Percentiles rank a stretch among this genome's conserved stretches.
Conservation (phyloP, 2,329 filamentous ascomycete genomes). For the Ophiostoma sp. region DNA sequence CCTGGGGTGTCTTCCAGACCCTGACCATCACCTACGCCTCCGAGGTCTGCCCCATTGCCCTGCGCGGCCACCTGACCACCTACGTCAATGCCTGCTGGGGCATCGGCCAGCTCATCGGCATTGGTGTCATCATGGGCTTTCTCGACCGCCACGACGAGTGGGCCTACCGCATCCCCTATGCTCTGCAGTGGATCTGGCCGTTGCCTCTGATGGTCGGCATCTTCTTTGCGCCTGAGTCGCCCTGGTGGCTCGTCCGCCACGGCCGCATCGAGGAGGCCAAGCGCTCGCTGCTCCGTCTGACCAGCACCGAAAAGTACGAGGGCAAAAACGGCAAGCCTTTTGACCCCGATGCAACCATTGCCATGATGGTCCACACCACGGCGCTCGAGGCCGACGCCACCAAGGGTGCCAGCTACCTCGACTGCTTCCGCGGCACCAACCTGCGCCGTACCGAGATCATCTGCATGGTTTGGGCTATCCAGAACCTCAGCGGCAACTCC, state of each 20-base stretch:
- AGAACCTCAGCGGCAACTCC: slow-evolving; percentile 58
- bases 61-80: slow-evolving; percentile 66
- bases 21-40: slow-evolving; percentile 60
- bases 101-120: slow-evolving; percentile 67
- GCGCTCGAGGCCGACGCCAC: slow-evolving; percentile 68
- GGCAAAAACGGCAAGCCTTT: slow-evolving; percentile 58
- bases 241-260: slow-evolving; percentile 71
- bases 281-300: slow-evolving; percentile 59
- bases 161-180: slow-evolving; percentile 63
- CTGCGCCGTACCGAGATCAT: slow-evolving; percentile 69
- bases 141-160: slow-evolving; percentile 56
- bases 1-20: slow-evolving; percentile 40
- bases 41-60: slow-evolving; percentile 66
- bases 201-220: slow-evolving; percentile 61
- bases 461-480: slow-evolving; percentile 59
- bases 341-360: slow-evolving; percentile 75
- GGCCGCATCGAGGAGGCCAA: slow-evolving; percentile 62
- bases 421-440: slow-evolving; percentile 79
- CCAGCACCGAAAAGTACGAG: slow-evolving; percentile 39
- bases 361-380: slow-evolving; percentile 90
- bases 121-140: slow-evolving; percentile 67
- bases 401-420: slow-evolving; percentile 65
- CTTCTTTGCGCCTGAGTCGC: slow-evolving; percentile 63
- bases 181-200: slow-evolving; percentile 72
- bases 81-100: slow-evolving; percentile 77